Evolutionary conservation across 768 basidiomycete species (phyloP).

Genomic region (Suillus alpinus): DNA sequence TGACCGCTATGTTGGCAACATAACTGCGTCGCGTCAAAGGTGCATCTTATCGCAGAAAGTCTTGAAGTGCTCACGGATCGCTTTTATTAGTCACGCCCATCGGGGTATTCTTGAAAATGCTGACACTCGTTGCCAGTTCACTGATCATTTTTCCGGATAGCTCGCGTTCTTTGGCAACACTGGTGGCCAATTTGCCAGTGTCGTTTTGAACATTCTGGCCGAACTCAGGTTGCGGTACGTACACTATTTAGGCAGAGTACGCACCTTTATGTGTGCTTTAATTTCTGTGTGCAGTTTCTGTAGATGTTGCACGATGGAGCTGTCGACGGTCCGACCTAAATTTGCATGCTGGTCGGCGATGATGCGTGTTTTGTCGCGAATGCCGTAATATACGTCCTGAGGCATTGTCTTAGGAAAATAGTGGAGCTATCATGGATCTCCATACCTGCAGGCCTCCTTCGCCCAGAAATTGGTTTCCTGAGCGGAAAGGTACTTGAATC

Average conservation of each 20-base stretch:
- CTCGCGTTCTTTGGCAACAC: constrained; percentile 92
- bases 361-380: constrained; percentile 89
- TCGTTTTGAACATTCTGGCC: constrained; percentile 88
- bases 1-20: constrained; percentile 68
- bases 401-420: neutral
- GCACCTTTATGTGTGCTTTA: constrained; percentile 94
- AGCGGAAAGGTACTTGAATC: constrained; percentile 94
- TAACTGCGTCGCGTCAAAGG: constrained; percentile 37
- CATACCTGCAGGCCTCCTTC: constrained; percentile 88
- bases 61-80: constrained; percentile 65
- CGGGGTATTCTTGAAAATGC: constrained; percentile 94
- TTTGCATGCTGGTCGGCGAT: constrained; percentile 97
- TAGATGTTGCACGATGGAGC: constrained; percentile 95
- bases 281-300: constrained; percentile 94
- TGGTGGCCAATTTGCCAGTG: constrained; percentile 87
- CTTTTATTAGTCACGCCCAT: constrained; percentile 75
- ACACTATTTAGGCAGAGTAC: constrained; percentile 6
- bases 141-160: constrained; percentile 80
- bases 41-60: neutral
- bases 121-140: constrained; percentile 83
- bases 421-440: constrained; percentile 2
- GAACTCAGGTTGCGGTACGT: neutral
- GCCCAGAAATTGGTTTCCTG: constrained; percentile 97
- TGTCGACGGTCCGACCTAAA: constrained; percentile 93
- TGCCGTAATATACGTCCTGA: constrained; percentile 87